Evolutionary conservation across 1,139 yeast genomes (phyloP).

Genomic region (Geotrichum phurueaensis): DNA sequence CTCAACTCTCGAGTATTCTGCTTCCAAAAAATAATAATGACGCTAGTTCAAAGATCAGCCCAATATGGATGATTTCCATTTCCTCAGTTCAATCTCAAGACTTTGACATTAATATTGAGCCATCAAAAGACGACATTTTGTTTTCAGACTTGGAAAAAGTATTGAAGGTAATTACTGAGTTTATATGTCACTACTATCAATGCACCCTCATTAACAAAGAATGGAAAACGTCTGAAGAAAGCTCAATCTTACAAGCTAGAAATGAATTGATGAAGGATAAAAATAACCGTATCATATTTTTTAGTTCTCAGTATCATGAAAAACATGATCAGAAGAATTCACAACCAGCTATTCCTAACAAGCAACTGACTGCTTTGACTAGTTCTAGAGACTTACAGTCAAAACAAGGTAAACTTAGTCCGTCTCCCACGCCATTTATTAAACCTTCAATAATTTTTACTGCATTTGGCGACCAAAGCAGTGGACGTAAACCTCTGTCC

Average conservation of each 20-base stretch:
- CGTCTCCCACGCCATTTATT: background rate
- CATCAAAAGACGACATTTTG: constrained; percentile 41
- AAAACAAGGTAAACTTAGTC: background rate
- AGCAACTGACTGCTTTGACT: background rate
- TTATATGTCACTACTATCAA: constrained; percentile 14
- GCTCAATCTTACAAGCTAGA: background rate
- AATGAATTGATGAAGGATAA: background rate
- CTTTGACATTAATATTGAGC: constrained; percentile 43
- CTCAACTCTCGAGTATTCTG: constrained; percentile 3
- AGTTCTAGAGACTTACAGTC: background rate
- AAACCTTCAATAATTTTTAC: background rate
- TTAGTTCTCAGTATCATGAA: background rate
- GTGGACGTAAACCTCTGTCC: background rate
- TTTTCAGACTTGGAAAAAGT: constrained; percentile 26
- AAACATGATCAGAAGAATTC: background rate
- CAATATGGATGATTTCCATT: constrained; percentile 33
- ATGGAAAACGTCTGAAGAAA: background rate
- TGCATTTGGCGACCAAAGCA: background rate
- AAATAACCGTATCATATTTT: background rate
- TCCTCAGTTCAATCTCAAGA: constrained; percentile 20
- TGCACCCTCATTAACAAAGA: background rate
- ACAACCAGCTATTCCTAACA: background rate
- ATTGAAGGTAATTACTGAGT: constrained; percentile 18
- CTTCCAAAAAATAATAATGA: background rate
- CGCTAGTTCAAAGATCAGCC: constrained; percentile 28